Conservation (phyloP, 257 asterid species). For the Mentha longifolia region DNA sequence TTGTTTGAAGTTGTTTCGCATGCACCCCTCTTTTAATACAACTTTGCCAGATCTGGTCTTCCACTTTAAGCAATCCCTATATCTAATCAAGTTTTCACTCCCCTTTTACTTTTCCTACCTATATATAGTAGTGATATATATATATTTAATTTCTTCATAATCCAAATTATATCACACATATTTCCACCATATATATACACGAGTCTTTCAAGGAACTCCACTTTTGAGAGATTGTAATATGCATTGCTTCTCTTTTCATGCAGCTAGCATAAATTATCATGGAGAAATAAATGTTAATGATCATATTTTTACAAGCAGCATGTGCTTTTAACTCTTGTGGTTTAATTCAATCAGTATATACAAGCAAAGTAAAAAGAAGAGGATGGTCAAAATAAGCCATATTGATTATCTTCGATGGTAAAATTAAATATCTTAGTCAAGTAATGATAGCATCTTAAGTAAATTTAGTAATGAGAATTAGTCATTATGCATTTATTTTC, state of each 20-base stretch:
- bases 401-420: too few species aligned
- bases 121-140: too few species aligned
- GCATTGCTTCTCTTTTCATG: neutral
- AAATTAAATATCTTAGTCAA: too few species aligned
- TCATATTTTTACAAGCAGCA: too few species aligned
- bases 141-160: neutral
- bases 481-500: neutral
- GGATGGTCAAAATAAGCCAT: too few species aligned
- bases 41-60: conserved; percentile 22
- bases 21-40: conserved; percentile 26
- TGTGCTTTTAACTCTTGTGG: too few species aligned
- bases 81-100: neutral
- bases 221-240: neutral
- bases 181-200: neutral
- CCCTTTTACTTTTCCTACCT: conserved; percentile 17
- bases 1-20: conserved; percentile 15
- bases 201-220: neutral
- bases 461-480: too few species aligned
- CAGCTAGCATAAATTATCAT: neutral
- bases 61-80: conserved; percentile 35
- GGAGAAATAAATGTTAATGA: neutral
- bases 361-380: too few species aligned
- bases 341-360: too few species aligned
- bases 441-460: neutral
- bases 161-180: neutral